Evolutionary conservation across 192 early-diverging fungal genomes (phyloP).

Genomic region (Umbelopsis sp.): DNA sequence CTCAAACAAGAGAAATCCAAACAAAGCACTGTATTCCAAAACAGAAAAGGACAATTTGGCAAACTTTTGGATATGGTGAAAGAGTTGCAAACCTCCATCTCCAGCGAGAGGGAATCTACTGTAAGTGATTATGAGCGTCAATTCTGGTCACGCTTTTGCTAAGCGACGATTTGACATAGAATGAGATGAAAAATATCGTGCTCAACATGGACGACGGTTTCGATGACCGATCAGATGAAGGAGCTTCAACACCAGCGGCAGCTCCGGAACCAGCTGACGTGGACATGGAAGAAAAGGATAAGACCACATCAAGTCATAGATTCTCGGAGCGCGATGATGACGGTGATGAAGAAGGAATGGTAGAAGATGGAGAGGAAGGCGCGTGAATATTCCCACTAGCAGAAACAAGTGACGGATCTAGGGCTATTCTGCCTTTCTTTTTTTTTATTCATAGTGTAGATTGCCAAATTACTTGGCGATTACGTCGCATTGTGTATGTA

Average conservation of each 20-base stretch:
- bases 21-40: slow-evolving; percentile 21
- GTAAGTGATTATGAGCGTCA: slow-evolving; percentile 23
- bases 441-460: neutral
- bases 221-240: slow-evolving; percentile 31
- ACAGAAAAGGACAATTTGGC: slow-evolving; percentile 32
- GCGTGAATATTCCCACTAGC: neutral
- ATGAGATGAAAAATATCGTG: slow-evolving; percentile 28
- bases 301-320: slow-evolving; percentile 16
- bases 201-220: slow-evolving; percentile 38
- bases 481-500: slow-evolving; percentile 16
- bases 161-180: slow-evolving; percentile 10
- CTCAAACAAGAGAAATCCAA: slow-evolving; percentile 35
- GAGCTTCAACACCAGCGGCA: slow-evolving; percentile 2
- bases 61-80: slow-evolving; percentile 28
- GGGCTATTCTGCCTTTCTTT: no score
- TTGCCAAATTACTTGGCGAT: slow-evolving; percentile 4
- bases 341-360: slow-evolving; percentile 30
- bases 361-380: slow-evolving; percentile 35
- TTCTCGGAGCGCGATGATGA: slow-evolving; percentile 38
- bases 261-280: neutral
- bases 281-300: slow-evolving; percentile 18
- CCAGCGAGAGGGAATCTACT: slow-evolving; percentile 29
- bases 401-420: no score
- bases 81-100: slow-evolving; percentile 31
- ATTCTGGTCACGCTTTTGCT: neutral